Evolutionary conservation across 768 basidiomycete genomes (phyloP), one percentile per base, ranked within the genome.

Genomic region (Xerocomellus intermedius): DNA sequence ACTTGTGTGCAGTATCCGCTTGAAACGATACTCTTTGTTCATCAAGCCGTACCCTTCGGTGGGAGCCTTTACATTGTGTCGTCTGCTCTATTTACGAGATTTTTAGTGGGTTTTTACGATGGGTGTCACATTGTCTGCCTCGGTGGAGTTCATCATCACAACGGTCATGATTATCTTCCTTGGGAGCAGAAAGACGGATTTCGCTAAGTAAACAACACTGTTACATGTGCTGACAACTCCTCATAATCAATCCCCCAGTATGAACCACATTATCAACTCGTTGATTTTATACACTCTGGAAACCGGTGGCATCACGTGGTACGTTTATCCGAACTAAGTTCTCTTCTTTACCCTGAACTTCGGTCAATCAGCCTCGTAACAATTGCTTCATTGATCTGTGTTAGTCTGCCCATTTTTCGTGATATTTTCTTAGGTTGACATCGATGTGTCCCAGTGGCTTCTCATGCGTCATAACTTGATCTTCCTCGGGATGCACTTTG

Each of bases 201-300:
- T 71, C 26, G 69, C 59, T 2, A 71, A 61, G 69, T 71, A 50
- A 54, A 41, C 1, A 7, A 5, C 0, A 26, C 4, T 10, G 2
- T 4, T 16, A 4, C 30, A 35, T 3, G 1, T 9, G 5, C 0
- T 2, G 2, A 45, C 26, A 41, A 12, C 9, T 38, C 19, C 42
- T 56, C 30, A 59, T 22, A 8, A 14, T 50, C 0, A 2, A 14
- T 32, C 7, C 2, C 13, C 14, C 48, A 82, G 80, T 55, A 68
- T 83, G 67, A 79, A 79, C 49, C 73, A 75, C 32, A 61, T 82
- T 35, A 71, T 83, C 42, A 81, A 82, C 54, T 66, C 70, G 0
- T 60, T 82, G 57, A 78, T 82, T 48, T 56, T 80, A 2, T 82
- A 83, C 53, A 77, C 80, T 0, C 71, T 83, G 32, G 82, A 83